Evolutionary conservation across 257 asterid genomes (phyloP).

Genomic region (Solanum infundibuliforme): DNA sequence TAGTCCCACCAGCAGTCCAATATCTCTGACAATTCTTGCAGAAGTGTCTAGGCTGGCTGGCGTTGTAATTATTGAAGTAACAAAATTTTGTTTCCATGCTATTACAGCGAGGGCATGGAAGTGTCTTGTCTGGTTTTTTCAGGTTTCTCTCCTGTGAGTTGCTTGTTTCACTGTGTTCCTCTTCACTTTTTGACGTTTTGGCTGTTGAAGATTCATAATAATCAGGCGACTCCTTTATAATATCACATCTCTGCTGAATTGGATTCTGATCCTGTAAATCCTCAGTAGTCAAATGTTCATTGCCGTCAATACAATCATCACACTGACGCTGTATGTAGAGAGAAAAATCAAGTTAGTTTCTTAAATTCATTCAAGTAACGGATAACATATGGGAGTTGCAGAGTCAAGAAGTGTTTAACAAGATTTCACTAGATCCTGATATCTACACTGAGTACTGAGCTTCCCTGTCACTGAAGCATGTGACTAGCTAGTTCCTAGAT

Average conservation of each 20-base stretch:
- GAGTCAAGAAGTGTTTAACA: neutral
- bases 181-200: slow-evolving; percentile 33
- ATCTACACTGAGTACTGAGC: neutral
- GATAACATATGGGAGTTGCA: neutral
- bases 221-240: slow-evolving; percentile 18
- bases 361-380: neutral
- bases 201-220: slow-evolving; percentile 23
- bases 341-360: slow-evolving; percentile 1
- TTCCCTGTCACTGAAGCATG: neutral
- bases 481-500: neutral
- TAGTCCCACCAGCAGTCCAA: slow-evolving; percentile 99
- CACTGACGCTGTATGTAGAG: slow-evolving; percentile 13
- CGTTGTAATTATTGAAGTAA: slow-evolving; percentile 89
- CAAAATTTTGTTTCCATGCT: slow-evolving; percentile 98
- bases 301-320: slow-evolving; percentile 23
- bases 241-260: slow-evolving; percentile 18
- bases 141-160: slow-evolving; percentile 51
- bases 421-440: neutral
- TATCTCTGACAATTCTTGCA: slow-evolving; percentile 97
- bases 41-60: slow-evolving; percentile 92
- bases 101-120: slow-evolving; percentile 95
- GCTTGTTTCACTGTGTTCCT: slow-evolving; percentile 41
- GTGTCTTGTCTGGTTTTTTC: slow-evolving; percentile 80
- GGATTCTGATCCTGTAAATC: slow-evolving; percentile 21
- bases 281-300: slow-evolving; percentile 18